Base-by-base conservation (phyloP, 2,329 filamentous ascomycete genomes). In the Davidsoniella virescens region DNA sequence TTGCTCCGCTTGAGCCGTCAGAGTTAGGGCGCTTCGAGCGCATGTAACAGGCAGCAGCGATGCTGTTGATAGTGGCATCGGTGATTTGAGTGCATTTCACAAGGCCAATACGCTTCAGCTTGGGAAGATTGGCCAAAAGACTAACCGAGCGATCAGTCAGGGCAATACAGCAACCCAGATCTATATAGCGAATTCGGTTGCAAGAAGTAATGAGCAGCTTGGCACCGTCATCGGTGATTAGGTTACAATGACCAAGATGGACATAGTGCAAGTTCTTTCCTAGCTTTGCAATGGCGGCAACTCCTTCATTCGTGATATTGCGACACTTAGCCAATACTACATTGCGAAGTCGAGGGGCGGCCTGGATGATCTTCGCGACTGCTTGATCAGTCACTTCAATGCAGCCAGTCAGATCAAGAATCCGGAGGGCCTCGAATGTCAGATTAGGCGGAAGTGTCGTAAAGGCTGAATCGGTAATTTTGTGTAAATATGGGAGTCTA, bases 201-300 rank as follows among this genome's bases (percentile, higher is more conserved):
- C 92, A 98, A 49, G 71, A 72, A 57, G 82, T 80, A 38, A 95
- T 87, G 29, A 98, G 72, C 50, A 80, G 80, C 58, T 84, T 84
- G 16, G 98, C 87, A 1, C 87, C 88, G 36, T 80, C 73, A 60
- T 98, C 92, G 0, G 90, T 95, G 60, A 98, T 88, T 44, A 88
- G 80, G 25, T 78, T 78, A 64, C 92, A 98, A 63, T 98, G 92
- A 8, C 92, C 92, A 2, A 98, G 73, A 61, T 98, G 92, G 48
- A 98, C 82, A 63, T 94, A 96, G 64, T 98, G 92, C 50, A 98
- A 69, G 59, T 96, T 98, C 70, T 95, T 96, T 55, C 88, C 87
- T 3, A 98, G 73, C 58, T 78, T 82, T 51, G 87, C 82, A 55
- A 98, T 96, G 51, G 88, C 82, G 57, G 83, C 72, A 7, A 98